These are phyloP conservation scores for Cyclotella baltica DNA, from an alignment of 108 stramenopile genomes.

Conservation along the genomic window DNA sequence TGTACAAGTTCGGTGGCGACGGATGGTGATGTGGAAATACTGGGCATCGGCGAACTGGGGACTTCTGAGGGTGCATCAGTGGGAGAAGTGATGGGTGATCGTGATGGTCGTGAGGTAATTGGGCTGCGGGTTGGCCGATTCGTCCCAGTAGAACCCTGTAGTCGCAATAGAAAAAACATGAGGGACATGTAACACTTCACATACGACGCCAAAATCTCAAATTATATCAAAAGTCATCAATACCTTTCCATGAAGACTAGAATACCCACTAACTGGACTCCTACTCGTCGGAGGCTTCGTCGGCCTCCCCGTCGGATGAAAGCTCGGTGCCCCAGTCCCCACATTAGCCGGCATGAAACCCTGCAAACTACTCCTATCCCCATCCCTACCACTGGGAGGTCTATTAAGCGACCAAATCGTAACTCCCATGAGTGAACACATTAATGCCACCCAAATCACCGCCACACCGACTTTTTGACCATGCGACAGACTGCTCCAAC, in stretches of 20 bases:
- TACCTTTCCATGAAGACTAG: slow-evolving; percentile 27
- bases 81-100: not conserved
- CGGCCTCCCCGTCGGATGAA: slow-evolving; percentile 20
- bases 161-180: not conserved
- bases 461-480: slow-evolving; percentile 29
- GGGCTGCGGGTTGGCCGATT: slow-evolving; percentile 35
- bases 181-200: not conserved
- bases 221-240: not conserved
- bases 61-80: not conserved
- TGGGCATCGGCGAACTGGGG: too few relatives aligned
- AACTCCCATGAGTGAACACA: slow-evolving; percentile 43
- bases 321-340: slow-evolving; percentile 6
- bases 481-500: slow-evolving; percentile 13
- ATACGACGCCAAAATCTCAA: not conserved
- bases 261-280: slow-evolving; percentile 19
- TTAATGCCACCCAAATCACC: slow-evolving; percentile 35
- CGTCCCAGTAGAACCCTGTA: slow-evolving; percentile 5
- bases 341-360: slow-evolving; percentile 7
- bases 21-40: not conserved
- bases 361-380: slow-evolving; percentile 7
- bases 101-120: slow-evolving; percentile 9
- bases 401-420: slow-evolving; percentile 32
- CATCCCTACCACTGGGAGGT: not conserved
- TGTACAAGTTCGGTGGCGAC: not conserved
- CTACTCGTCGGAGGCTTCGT: slow-evolving; percentile 6